Conservation (phyloP, 495 filamentous ascomycete genomes). For the Oidiodendron maius region DNA sequence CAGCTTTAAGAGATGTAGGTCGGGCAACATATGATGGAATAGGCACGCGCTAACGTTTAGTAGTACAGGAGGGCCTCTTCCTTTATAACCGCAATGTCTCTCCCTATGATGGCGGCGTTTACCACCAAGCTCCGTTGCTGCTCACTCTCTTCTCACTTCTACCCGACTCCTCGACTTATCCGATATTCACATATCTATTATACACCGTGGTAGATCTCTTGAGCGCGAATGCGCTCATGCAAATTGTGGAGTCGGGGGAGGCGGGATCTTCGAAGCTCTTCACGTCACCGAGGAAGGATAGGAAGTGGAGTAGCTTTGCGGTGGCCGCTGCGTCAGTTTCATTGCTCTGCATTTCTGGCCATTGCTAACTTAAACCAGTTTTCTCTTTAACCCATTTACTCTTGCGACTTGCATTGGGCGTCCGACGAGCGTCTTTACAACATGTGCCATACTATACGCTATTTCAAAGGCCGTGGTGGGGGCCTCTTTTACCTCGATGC, state of each 20-base stretch:
- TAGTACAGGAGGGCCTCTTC: conserved; percentile 94
- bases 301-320: conserved; percentile 67
- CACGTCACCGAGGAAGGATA: conserved; percentile 69
- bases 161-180: conserved; percentile 39
- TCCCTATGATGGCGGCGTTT: conserved; percentile 95
- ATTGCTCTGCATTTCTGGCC: background rate
- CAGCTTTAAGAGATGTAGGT: conserved; percentile 92
- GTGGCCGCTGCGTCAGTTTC: conserved; percentile 68
- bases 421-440: conserved; percentile 86
- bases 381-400: conserved; percentile 92
- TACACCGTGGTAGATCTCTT: conserved; percentile 79
- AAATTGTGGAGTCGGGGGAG: conserved; percentile 79
- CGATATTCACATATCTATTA: conserved; percentile 70
- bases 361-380: conserved; percentile 39
- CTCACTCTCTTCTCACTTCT: conserved; percentile 7
- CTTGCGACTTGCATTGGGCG: conserved; percentile 89
- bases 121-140: conserved; percentile 77
- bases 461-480: conserved; percentile 77
- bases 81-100: conserved; percentile 95
- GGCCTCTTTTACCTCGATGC: conserved; percentile 67
- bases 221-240: conserved; percentile 74
- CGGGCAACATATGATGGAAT: background rate
- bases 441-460: conserved; percentile 78
- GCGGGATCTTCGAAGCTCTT: conserved; percentile 66
- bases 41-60: conserved; percentile 3